Evolutionary conservation across 495 filamentous ascomycete genomes (phyloP).

Genomic region (Penicillium lividum): DNA sequence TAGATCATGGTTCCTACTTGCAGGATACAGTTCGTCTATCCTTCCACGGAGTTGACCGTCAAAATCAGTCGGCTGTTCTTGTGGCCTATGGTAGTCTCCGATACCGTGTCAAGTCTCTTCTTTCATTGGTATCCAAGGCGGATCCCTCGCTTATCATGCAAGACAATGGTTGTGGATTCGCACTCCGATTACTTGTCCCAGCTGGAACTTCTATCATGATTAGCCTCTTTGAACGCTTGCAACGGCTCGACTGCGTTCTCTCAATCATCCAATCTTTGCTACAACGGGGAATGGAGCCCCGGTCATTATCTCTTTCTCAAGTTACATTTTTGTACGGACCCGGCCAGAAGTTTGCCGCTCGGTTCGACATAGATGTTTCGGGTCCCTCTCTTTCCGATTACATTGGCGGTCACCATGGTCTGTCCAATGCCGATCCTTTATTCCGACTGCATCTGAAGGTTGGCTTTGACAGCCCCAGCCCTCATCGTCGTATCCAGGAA

Average conservation of each 20-base stretch:
- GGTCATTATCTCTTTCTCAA: conserved; percentile 37
- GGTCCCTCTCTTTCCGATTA: conserved; percentile 19
- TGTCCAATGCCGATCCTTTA: conserved; percentile 29
- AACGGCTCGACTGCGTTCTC: conserved; percentile 44
- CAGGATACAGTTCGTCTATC: conserved; percentile 41
- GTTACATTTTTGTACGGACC: conserved; percentile 42
- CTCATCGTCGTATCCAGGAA: conserved; percentile 72
- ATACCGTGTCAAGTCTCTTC: conserved; percentile 28
- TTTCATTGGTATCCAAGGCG: conserved; percentile 27
- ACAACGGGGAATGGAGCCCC: conserved; percentile 34
- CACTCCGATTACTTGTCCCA: conserved; percentile 42
- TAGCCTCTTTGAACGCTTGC: conserved; percentile 40
- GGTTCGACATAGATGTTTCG: conserved; percentile 32
- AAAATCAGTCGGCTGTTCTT: conserved; percentile 36
- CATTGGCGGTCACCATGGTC: conserved; percentile 25
- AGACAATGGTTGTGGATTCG: conserved; percentile 37
- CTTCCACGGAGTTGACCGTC: conserved; percentile 44
- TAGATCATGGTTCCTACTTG: conserved; percentile 32
- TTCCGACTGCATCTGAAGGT: conserved; percentile 37
- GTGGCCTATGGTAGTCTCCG: conserved; percentile 40
- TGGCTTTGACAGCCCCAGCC: conserved; percentile 63
- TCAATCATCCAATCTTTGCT: conserved; percentile 43
- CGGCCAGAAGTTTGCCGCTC: conserved; percentile 29
- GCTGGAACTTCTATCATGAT: conserved; percentile 39
- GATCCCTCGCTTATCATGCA: conserved; percentile 39